phyloP scores from a whole-genome alignment of 371 early-diverging fungal genomes.

The Mortierella sp. region DNA sequence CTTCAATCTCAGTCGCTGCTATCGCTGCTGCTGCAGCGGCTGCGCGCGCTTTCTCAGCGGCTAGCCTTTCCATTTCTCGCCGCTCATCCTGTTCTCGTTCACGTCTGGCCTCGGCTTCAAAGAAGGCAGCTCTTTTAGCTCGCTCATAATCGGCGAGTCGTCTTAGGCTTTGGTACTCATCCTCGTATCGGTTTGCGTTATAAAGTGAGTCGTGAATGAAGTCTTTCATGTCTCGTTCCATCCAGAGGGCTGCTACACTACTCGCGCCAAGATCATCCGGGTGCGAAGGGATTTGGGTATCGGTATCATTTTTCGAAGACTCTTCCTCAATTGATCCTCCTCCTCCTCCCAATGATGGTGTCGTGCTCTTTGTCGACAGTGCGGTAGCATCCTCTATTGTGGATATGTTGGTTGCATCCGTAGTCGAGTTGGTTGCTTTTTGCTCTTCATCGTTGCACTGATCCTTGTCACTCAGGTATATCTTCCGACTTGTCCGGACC shows the following conservation, averaged over 20 bases:
- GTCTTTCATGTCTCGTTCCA: slow-evolving; percentile 24
- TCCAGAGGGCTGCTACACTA: slow-evolving; percentile 2
- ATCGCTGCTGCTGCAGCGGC: neutral
- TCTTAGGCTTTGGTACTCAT: slow-evolving; percentile 39
- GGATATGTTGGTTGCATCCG: too few relatives aligned
- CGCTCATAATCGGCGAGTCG: slow-evolving; percentile 33
- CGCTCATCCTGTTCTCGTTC: slow-evolving; percentile 11
- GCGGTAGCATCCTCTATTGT: too few relatives aligned
- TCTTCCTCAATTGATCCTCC: neutral
- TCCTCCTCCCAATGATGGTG: too few relatives aligned
- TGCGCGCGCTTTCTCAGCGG: neutral
- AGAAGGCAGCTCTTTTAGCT: slow-evolving; percentile 26
- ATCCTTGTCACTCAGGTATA: too few relatives aligned
- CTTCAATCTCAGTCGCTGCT: neutral
- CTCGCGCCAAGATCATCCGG: too few relatives aligned
- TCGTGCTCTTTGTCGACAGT: too few relatives aligned
- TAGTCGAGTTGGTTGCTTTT: too few relatives aligned
- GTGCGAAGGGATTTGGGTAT: too few relatives aligned
- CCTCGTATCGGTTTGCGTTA: slow-evolving; percentile 46
- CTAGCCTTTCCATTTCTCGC: neutral
- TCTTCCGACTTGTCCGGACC: too few relatives aligned
- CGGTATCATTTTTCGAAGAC: neutral
- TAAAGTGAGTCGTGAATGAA: slow-evolving; percentile 45
- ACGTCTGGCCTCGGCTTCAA: slow-evolving; percentile 28
- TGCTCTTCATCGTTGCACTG: too few relatives aligned